Evolutionary conservation across 2,329 filamentous ascomycete species (phyloP).

Genomic region (Trichoderma sp.): DNA sequence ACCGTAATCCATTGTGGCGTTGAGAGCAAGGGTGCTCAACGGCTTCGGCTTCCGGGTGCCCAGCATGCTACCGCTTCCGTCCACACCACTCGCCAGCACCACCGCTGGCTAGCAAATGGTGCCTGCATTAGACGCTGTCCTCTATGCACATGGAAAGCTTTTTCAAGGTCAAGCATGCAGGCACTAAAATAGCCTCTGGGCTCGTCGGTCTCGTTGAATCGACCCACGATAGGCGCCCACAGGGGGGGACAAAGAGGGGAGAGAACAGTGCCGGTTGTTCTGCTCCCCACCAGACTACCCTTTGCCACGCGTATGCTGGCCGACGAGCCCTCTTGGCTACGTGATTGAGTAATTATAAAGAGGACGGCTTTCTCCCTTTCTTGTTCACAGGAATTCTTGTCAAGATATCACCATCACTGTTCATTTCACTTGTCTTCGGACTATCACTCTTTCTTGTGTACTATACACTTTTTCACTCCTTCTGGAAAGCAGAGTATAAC

Average conservation of each 20-base stretch:
- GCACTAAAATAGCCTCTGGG: neutral
- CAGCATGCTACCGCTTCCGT: constrained; percentile 1
- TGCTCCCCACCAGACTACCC: neutral
- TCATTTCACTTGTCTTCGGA: constrained; percentile 18
- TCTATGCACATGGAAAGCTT: neutral
- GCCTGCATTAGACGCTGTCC: constrained; percentile 6
- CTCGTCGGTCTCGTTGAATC: neutral
- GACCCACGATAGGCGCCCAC: constrained; percentile 13
- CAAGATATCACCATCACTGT: constrained; percentile 16
- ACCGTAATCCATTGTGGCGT: constrained; percentile 20
- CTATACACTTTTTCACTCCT: constrained; percentile 19
- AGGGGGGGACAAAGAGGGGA: neutral
- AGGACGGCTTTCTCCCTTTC: neutral
- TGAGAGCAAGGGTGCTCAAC: neutral
- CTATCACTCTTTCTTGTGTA: constrained; percentile 17
- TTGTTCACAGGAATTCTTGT: neutral
- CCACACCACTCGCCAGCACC: constrained; percentile 7
- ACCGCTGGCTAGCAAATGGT: constrained; percentile 4
- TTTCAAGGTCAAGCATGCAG: neutral
- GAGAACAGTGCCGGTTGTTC: neutral
- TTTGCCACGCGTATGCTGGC: constrained; percentile 16
- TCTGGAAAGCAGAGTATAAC: constrained; percentile 19
- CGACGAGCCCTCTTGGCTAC: neutral
- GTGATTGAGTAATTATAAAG: constrained; percentile 17
- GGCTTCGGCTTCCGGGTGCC: constrained; percentile 5